Conservation (phyloP, 768 basidiomycete genomes). For the Psilocybe subaeruginosa region DNA sequence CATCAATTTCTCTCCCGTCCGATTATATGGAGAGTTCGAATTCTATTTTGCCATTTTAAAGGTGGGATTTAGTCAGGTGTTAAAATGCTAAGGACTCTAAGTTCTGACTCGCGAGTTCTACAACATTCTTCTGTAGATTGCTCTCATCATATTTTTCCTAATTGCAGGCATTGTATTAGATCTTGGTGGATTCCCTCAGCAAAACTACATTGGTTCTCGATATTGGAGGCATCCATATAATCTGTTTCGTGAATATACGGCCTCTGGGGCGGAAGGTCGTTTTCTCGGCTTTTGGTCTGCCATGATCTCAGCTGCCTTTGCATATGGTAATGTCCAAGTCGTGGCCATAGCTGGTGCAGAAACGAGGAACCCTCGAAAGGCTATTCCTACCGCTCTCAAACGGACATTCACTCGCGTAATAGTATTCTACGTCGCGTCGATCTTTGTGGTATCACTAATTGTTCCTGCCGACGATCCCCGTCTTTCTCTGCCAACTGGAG, state of each 20-base stretch:
- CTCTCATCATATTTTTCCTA: slow-evolving; percentile 40
- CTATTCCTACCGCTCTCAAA: slow-evolving; percentile 66
- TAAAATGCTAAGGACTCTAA: not conserved
- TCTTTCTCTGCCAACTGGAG: slow-evolving; percentile 26
- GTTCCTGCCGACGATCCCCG: slow-evolving; percentile 60
- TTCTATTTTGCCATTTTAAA: slow-evolving; percentile 50
- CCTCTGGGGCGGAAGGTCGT: slow-evolving; percentile 42
- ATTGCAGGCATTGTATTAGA: slow-evolving; percentile 44
- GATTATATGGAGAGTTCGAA: slow-evolving; percentile 56
- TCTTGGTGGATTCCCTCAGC: slow-evolving; percentile 50
- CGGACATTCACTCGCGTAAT: slow-evolving; percentile 51
- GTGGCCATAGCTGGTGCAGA: slow-evolving; percentile 53
- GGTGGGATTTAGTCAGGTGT: slow-evolving; percentile 12
- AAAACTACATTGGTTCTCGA: slow-evolving; percentile 45
- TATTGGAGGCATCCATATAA: slow-evolving; percentile 44
- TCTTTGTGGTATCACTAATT: slow-evolving; percentile 68
- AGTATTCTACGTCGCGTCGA: slow-evolving; percentile 50
- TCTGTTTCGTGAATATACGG: slow-evolving; percentile 28
- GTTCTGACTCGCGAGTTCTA: slow-evolving; percentile 21
- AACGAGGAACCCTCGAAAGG: slow-evolving; percentile 62
- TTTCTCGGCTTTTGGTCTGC: slow-evolving; percentile 53
- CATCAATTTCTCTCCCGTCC: slow-evolving; percentile 43
- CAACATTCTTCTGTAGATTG: slow-evolving; percentile 34
- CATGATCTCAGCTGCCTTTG: slow-evolving; percentile 54
- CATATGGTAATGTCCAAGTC: slow-evolving; percentile 64